Evolutionary conservation across 2,329 filamentous ascomycete genomes (phyloP).

Genomic region (Diaporthe caulivora): DNA sequence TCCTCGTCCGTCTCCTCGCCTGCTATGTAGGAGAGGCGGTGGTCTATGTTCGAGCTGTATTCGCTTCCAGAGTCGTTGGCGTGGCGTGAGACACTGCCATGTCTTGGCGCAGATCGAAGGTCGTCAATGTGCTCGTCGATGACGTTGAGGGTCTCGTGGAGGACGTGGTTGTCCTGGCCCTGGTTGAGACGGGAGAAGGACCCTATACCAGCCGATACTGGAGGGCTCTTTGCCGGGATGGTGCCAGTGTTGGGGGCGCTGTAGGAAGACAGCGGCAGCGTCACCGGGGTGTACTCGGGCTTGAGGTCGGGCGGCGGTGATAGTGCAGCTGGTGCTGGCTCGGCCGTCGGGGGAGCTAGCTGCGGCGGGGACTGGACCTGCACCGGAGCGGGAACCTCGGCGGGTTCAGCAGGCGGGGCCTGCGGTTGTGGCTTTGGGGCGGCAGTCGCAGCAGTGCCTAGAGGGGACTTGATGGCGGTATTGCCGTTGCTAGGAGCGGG

Average conservation of each 20-base stretch:
- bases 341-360: slow-evolving; percentile 32
- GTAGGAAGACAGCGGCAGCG: slow-evolving; percentile 56
- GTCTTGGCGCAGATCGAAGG: slow-evolving; percentile 70
- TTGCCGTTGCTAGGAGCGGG: slow-evolving; percentile 60
- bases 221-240: slow-evolving; percentile 45
- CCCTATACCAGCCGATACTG: slow-evolving; percentile 37
- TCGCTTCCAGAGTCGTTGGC: slow-evolving; percentile 87
- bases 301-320: slow-evolving; percentile 37
- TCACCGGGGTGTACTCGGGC: slow-evolving; percentile 50
- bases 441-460: slow-evolving; percentile 22
- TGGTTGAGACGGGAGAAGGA: slow-evolving; percentile 46
- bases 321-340: slow-evolving; percentile 41
- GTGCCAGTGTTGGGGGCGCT: slow-evolving; percentile 44
- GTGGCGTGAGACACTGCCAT: slow-evolving; percentile 61
- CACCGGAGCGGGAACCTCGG: slow-evolving; percentile 10
- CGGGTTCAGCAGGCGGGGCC: slow-evolving; percentile 3
- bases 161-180: slow-evolving; percentile 78
- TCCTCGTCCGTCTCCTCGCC: slow-evolving; percentile 97
- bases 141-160: slow-evolving; percentile 94
- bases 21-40: slow-evolving; percentile 89
- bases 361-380: slow-evolving; percentile 22
- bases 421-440: slow-evolving; percentile 19
- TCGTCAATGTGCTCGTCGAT: slow-evolving; percentile 98
- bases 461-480: slow-evolving; percentile 10
- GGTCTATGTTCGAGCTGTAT: slow-evolving; percentile 83